A percentile compares a stretch with the other conserved stretches of the same genome.
phyloP scores from a whole-genome alignment of 306 rosid species.

The Pterocarpus macrocarpus region DNA sequence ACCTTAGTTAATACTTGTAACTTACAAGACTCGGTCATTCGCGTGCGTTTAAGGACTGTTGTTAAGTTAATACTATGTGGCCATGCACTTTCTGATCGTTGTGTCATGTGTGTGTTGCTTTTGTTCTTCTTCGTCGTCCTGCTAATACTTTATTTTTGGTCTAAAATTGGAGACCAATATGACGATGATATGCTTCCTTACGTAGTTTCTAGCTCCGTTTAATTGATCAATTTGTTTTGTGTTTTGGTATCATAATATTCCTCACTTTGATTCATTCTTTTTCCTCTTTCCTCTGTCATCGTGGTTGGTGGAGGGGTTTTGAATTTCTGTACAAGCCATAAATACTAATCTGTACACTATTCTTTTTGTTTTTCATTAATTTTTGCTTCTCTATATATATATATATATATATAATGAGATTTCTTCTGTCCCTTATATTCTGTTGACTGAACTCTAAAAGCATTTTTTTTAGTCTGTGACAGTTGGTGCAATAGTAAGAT shows the following conservation, averaged over 20 bases:
- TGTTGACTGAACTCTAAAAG: not conserved
- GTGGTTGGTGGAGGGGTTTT: not conserved
- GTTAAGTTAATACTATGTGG: not conserved
- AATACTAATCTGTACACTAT: not conserved
- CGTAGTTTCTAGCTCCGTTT: not conserved
- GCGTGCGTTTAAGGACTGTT: not conserved
- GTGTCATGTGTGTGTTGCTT: not conserved
- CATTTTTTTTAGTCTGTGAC: not conserved
- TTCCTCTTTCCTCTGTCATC: not conserved
- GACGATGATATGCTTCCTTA: not conserved
- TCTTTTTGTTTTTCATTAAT: not conserved
- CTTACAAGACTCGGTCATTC: not conserved
- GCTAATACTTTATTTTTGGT: not conserved
- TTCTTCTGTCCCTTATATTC: not conserved
- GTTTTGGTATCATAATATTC: slow-evolving; percentile 12
- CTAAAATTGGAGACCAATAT: not conserved
- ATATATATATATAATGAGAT: not conserved
- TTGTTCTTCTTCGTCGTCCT: slow-evolving; percentile 4
- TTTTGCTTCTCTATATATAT: not conserved
- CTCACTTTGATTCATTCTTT: not conserved
- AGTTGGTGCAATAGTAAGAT: not conserved
- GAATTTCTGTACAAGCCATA: not conserved
- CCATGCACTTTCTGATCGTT: slow-evolving; percentile 8
- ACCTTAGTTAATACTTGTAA: not conserved
- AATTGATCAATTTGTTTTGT: slow-evolving; percentile 6